These are phyloP conservation scores for Alternaria arbusti DNA, from an alignment of 2,329 filamentous ascomycete species.

Conservation along the genomic window DNA sequence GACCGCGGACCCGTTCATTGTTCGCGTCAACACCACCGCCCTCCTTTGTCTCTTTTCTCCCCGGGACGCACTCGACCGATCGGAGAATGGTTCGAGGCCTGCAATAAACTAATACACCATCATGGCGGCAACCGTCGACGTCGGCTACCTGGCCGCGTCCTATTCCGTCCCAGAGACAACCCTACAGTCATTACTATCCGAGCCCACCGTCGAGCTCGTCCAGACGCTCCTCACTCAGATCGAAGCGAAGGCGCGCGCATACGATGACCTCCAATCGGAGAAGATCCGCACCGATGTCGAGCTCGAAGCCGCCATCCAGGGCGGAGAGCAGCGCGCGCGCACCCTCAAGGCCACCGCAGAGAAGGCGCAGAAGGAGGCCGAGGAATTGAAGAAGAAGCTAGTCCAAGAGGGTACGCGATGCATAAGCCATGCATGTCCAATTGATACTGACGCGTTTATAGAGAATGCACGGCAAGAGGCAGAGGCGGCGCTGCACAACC, in stretches of 20 bases:
- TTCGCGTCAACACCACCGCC: constrained; percentile 19
- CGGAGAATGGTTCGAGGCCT: constrained; percentile 30
- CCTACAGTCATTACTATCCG: constrained; percentile 66
- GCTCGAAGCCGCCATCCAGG: constrained; percentile 86
- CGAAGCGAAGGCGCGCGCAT: constrained; percentile 79
- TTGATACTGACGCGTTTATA: constrained; percentile 47
- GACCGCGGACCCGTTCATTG: constrained; percentile 18
- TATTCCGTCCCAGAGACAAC: constrained; percentile 71
- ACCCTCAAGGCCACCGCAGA: constrained; percentile 81
- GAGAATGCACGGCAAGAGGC: constrained; percentile 77
- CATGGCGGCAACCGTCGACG: constrained; percentile 71
- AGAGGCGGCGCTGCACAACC: constrained; percentile 79
- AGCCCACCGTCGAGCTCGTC: constrained; percentile 80
- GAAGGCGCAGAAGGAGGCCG: constrained; percentile 82
- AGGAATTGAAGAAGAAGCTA: constrained; percentile 80
- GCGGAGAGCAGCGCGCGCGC: constrained; percentile 81
- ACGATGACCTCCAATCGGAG: constrained; percentile 80
- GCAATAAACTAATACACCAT: constrained; percentile 24
- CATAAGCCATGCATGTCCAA: neutral
- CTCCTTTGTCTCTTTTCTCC: constrained; percentile 33
- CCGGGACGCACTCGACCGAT: neutral
- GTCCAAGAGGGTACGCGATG: constrained; percentile 74
- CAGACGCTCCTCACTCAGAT: constrained; percentile 76
- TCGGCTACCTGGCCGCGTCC: constrained; percentile 75
- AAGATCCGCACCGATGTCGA: constrained; percentile 92